phyloP scores from a whole-genome alignment of 306 rosid species.

The Pyrus communis region DNA sequence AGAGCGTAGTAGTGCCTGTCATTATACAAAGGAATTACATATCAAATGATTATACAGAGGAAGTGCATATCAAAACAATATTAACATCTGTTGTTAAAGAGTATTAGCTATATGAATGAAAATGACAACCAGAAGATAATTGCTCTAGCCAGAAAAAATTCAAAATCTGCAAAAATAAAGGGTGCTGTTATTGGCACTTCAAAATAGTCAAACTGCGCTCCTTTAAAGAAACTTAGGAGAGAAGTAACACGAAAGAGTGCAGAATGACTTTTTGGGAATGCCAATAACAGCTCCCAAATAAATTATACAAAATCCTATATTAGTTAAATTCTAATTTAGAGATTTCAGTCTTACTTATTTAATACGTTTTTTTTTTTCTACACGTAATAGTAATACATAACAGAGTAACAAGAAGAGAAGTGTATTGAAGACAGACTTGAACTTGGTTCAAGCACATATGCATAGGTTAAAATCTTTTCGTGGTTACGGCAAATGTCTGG shows the following conservation, averaged over 20 bases:
- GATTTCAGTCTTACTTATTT: background rate
- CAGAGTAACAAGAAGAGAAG: background rate
- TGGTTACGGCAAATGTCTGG: background rate
- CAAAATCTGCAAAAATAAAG: background rate
- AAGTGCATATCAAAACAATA: background rate
- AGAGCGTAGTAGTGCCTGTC: constrained; percentile 76
- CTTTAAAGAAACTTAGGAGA: no score
- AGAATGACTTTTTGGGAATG: no score
- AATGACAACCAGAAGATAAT: background rate
- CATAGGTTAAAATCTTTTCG: background rate
- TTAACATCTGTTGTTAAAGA: background rate
- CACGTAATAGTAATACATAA: no score
- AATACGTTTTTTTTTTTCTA: background rate
- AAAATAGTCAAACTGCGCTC: no score
- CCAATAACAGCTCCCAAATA: background rate
- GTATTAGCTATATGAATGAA: background rate
- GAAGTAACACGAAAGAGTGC: no score
- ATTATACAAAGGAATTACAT: background rate
- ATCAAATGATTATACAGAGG: background rate
- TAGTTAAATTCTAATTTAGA: background rate
- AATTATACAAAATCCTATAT: background rate
- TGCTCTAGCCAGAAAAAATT: background rate
- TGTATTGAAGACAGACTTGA: background rate
- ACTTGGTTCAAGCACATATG: background rate
- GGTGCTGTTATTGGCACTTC: no score